These are phyloP conservation scores for Sequoiadendron giganteum DNA, from an alignment of 75 land plant genomes.

Conservation along the genomic window DNA sequence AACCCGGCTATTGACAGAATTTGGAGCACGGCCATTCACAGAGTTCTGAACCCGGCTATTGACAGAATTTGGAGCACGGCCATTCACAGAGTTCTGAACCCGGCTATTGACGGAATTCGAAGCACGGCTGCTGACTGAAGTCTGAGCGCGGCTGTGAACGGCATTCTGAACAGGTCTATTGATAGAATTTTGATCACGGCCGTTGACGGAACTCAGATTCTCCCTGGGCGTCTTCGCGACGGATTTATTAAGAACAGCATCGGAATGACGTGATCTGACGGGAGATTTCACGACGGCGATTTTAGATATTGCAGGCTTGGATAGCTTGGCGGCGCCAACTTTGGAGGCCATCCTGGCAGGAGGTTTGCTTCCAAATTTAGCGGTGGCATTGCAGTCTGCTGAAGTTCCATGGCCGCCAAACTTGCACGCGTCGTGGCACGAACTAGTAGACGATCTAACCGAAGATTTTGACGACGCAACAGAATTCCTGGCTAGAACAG, in stretches of 20 bases:
- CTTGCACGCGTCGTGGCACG: slow-evolving; percentile 12
- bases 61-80: not conserved
- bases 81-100: not conserved
- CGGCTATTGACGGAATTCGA: not conserved
- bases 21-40: not conserved
- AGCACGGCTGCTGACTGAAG: not conserved
- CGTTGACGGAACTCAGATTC: not conserved
- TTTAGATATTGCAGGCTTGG: not conserved
- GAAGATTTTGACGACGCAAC: not conserved
- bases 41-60: not conserved
- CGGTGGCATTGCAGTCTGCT: not conserved
- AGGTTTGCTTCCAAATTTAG: not conserved
- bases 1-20: not conserved
- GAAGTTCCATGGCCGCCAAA: not conserved
- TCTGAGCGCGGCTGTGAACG: not conserved
- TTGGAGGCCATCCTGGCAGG: not conserved
- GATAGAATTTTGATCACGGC: not conserved
- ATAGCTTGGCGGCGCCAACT: not conserved
- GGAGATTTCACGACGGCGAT: not conserved
- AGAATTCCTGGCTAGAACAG: not conserved
- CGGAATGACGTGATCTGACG: not conserved
- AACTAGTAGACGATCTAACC: not conserved
- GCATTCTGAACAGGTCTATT: not conserved
- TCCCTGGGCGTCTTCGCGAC: not conserved
- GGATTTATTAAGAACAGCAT: not conserved